Percentiles rank a stretch among this genome's conserved stretches.
Conservation (phyloP, 208 protist species). For the Crithidia sp. region DNA sequence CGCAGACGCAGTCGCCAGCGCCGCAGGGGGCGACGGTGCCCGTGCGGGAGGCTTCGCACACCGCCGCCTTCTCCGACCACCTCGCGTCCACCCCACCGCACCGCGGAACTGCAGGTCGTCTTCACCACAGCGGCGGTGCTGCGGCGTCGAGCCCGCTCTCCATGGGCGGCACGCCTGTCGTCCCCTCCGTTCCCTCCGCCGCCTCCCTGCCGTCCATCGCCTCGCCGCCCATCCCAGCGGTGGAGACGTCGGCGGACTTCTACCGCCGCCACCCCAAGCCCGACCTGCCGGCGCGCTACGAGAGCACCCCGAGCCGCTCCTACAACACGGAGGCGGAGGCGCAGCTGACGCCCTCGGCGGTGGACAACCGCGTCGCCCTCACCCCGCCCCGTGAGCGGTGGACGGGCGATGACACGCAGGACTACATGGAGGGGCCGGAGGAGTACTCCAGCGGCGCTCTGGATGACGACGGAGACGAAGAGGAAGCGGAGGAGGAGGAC, state of each 20-base stretch:
- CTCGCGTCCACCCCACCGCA: neutral
- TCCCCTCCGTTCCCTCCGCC: neutral
- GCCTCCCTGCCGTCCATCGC: constrained; percentile 3
- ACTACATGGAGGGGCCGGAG: constrained; percentile 4
- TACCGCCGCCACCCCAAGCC: constrained; percentile 3
- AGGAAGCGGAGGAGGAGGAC: constrained; percentile 9
- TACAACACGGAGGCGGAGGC: constrained; percentile 3
- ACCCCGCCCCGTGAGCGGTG: constrained; percentile 10
- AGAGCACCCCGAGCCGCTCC: neutral
- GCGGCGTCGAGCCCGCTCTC: neutral
- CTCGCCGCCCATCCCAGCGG: neutral
- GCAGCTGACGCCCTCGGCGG: constrained; percentile 6
- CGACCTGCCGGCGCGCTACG: constrained; percentile 13
- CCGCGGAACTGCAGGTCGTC: neutral
- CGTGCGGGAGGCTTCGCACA: neutral
- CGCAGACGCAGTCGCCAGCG: neutral
- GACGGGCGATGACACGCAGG: constrained; percentile 14
- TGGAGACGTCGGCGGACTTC: constrained; percentile 9
- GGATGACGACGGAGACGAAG: constrained; percentile 13
- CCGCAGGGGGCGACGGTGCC: neutral
- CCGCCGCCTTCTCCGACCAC: constrained; percentile 5
- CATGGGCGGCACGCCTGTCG: neutral
- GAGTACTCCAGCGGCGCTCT: constrained; percentile 14
- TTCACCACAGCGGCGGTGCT: neutral
- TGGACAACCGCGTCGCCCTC: constrained; percentile 11